Conservation (phyloP, 352 stramenopile species). For the Pythium dissotocum region DNA sequence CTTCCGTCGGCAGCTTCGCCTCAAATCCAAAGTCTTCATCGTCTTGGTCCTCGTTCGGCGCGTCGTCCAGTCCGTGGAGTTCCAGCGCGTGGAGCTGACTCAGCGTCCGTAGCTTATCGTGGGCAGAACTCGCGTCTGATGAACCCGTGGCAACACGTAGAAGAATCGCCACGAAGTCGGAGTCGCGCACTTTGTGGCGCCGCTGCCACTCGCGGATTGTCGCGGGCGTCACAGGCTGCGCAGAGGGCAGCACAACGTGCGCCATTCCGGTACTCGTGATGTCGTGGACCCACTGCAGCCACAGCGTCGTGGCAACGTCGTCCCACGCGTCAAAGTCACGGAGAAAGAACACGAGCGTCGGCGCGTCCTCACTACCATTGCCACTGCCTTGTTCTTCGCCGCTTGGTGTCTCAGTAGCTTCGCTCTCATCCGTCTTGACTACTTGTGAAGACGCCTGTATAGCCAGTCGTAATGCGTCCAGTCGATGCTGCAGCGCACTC, state of each 20-base stretch:
- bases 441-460: neutral
- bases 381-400: neutral
- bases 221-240: constrained; percentile 41
- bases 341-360: constrained; percentile 55
- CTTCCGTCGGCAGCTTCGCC: constrained; percentile 23
- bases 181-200: constrained; percentile 30
- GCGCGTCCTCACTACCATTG: neutral
- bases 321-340: constrained; percentile 51
- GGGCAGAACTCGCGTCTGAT: constrained; percentile 41
- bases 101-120: constrained; percentile 47
- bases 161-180: constrained; percentile 63
- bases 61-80: constrained; percentile 13
- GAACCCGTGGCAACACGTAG: constrained; percentile 53
- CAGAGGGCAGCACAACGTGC: constrained; percentile 59
- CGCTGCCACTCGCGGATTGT: constrained; percentile 43
- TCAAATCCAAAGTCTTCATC: constrained; percentile 10
- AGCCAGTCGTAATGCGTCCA: constrained; percentile 17
- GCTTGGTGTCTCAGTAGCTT: neutral
- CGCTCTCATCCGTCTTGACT: neutral
- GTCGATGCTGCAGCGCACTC: constrained; percentile 6
- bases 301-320: constrained; percentile 34
- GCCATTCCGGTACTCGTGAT: constrained; percentile 47
- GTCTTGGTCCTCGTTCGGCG: constrained; percentile 1
- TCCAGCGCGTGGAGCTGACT: constrained; percentile 15
- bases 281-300: constrained; percentile 53